Evolutionary conservation across 257 asterid species (phyloP), one percentile per base, ranked within the genome.

Genomic region (Linaria vulgaris): DNA sequence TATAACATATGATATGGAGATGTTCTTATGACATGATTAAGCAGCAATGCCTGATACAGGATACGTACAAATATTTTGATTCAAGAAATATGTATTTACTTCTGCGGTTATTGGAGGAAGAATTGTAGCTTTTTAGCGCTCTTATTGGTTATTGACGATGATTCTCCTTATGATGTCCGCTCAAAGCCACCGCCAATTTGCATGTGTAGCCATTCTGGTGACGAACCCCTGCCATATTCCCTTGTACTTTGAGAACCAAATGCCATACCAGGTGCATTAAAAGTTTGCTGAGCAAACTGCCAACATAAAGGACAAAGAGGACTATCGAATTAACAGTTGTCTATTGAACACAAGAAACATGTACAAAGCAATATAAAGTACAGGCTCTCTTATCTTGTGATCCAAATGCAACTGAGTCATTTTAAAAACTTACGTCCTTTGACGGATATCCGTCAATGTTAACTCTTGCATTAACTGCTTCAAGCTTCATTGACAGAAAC

Each of bases 401-500:
- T n/a, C n/a, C n/a, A n/a, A n/a, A n/a, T n/a, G 52, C 49, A 47
- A 55, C 49, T 12, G 45, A 59, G 17, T 30, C 34, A 17, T 66
- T 44, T 70, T 46, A 58, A 22, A 65, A 58, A 70, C 95, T 78
- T 83, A 85, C 95, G 65, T 85, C 97, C 83, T 90, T 91, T 63
- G 90, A 76, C 67, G 88, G 90, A 72, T 75, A 83, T 74, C 83
- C 96, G 60, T 88, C 96, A 21, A 84, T 66, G 59, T 80, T 34
- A 7, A 34, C 76, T 79, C 91, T 79, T 56, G 95, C 76, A 74
- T 84, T 86, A 56, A 91, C 95, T 47, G 92, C 87, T 84, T 91
- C 96, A 56, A 91, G 95, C 85, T 91, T 91, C 96, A 88, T 87
- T 1, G 98, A 88, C 56, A 91, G 80, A 73, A 88, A 91, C 96